A percentile compares a stretch with the other conserved stretches of the same genome.
phyloP scores from a whole-genome alignment of 768 basidiomycete genomes.

The Tephrocybe sp. region DNA sequence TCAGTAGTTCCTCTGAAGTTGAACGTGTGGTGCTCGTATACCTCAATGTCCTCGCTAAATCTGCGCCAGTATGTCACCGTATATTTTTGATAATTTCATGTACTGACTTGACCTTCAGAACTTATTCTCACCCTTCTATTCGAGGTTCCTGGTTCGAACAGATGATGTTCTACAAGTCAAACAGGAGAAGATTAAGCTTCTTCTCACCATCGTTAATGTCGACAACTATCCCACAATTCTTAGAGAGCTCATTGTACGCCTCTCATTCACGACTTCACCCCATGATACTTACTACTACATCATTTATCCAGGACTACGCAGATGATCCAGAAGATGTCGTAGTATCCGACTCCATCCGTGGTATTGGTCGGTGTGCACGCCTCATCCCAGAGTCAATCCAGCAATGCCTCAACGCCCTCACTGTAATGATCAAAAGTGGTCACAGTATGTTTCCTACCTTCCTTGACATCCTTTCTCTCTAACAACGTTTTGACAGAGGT shows the following conservation, averaged over 20 bases:
- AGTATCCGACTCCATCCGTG: constrained; percentile 70
- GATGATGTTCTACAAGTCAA: constrained; percentile 69
- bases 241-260: constrained; percentile 79
- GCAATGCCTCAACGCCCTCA: constrained; percentile 73
- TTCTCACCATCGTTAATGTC: constrained; percentile 60
- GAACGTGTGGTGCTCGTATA: constrained; percentile 75
- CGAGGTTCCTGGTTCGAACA: constrained; percentile 66
- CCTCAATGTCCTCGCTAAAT: constrained; percentile 59
- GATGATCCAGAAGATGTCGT: constrained; percentile 75
- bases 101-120: constrained; percentile 34
- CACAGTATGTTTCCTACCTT: constrained; percentile 51
- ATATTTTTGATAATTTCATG: background rate
- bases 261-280: background rate
- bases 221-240: constrained; percentile 73
- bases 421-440: constrained; percentile 73
- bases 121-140: constrained; percentile 60
- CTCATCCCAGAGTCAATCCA: constrained; percentile 64
- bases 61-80: constrained; percentile 55
- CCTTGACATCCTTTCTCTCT: background rate
- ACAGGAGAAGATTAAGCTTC: constrained; percentile 68
- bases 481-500: constrained; percentile 43
- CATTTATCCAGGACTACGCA: constrained; percentile 61
- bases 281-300: background rate
- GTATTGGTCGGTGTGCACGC: constrained; percentile 74
- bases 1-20: constrained; percentile 67